Evolutionary conservation across 2,329 filamentous ascomycete genomes (phyloP), one percentile per base, ranked within the genome.

Genomic region (Cladosporium sp.): DNA sequence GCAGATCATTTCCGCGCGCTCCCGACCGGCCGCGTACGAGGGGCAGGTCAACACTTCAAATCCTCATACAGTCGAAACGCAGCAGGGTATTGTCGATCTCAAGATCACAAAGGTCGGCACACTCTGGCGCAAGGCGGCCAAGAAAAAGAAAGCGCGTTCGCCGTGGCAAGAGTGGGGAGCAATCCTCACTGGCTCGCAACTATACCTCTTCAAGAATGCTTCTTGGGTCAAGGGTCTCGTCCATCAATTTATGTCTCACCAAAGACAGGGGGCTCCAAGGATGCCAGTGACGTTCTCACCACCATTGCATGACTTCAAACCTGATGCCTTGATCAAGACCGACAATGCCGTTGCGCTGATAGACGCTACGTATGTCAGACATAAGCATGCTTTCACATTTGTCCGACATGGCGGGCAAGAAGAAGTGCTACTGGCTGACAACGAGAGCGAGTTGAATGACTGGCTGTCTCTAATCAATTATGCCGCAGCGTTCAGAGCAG

Each of bases 151-250:
- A 73, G 88, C 91, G 0, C 84, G 93, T 42, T 97, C 93, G 10
- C 93, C 94, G 1, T 99, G 94, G 94, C 93, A 97, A 70, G 94
- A 99, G 80, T 99, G 94, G 94, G 94, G 94, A 53, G 94, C 91
- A 22, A 89, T 99, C 58, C 81, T 99, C 28, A 99, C 94, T 0
- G 91, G 93, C n/a, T 95, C 94, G 5, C 93, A 97, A 68, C 82
- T 99, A 7, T 99, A 97, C 72, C 91, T 99, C 73, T 99, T 97
- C 77, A 87, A 90, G 58, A 97, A 97, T 70, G 88, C 91, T 4
- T 81, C 86, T 19, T 99, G 94, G 93, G 86, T 96, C 34, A 97
- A 96, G 73, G 89, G 83, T 58, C 75, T 99, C 62, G 91, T 97
- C 77, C 83, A 89, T 62, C 94, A 99, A 70, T 87, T 93, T 69